Evolutionary conservation across 106 monocot species (phyloP).

Genomic region (Dendrobium catenatum): DNA sequence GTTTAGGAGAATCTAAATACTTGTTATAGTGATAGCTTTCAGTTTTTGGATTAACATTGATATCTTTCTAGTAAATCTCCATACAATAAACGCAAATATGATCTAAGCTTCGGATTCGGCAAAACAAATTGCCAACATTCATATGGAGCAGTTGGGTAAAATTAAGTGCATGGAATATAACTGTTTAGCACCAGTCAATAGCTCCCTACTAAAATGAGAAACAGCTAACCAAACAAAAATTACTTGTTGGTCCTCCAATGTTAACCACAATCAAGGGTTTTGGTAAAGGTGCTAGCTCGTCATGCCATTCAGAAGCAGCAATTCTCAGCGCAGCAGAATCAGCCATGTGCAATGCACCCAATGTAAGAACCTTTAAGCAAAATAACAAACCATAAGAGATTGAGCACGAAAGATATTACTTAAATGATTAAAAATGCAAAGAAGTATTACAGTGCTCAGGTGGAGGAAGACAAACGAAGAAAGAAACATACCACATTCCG

Average conservation of each 20-base stretch:
- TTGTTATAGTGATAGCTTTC: too few species aligned
- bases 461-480: not conserved
- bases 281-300: constrained; percentile 85
- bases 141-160: not conserved
- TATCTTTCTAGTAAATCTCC: too few species aligned
- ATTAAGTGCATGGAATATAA: not conserved
- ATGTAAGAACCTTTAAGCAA: constrained; percentile 63
- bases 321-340: constrained; percentile 68
- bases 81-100: too few species aligned
- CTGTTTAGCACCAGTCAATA: not conserved
- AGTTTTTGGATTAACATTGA: too few species aligned
- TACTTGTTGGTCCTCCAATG: constrained; percentile 95
- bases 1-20: too few species aligned
- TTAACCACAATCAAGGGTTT: constrained; percentile 95
- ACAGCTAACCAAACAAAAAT: constrained; percentile 7
- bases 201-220: not conserved
- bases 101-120: not conserved
- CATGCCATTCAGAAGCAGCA: constrained; percentile 86
- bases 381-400: not conserved
- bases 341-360: constrained; percentile 85
- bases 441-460: not conserved
- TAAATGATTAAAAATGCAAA: not conserved
- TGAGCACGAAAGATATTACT: not conserved
- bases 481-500: constrained; percentile 72
- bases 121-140: not conserved